Evolutionary conservation across 2,329 filamentous ascomycete genomes (phyloP).

Genomic region (Calonectria hawksworthii): DNA sequence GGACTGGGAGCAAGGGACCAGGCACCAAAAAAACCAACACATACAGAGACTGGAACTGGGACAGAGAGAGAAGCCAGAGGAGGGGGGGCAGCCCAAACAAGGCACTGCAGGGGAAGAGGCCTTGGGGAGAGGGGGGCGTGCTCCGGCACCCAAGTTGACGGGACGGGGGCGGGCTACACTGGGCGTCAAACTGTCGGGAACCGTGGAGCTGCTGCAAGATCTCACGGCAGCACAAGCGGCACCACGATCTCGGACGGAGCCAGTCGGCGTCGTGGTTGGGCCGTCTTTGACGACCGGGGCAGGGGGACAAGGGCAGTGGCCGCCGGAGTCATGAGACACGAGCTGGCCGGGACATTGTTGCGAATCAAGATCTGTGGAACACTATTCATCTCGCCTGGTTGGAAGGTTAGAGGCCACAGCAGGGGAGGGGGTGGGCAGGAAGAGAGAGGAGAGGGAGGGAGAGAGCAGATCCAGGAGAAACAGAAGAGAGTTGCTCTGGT

Average conservation of each 20-base stretch:
- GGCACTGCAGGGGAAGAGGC: background rate
- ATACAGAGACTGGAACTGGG: background rate
- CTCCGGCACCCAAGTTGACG: constrained; percentile 51
- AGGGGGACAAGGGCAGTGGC: constrained; percentile 31
- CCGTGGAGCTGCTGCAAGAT: constrained; percentile 49
- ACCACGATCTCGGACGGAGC: constrained; percentile 48
- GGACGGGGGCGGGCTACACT: constrained; percentile 47
- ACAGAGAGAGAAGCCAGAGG: background rate
- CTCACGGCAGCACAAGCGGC: constrained; percentile 45
- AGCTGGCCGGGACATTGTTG: constrained; percentile 51
- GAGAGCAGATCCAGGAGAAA: too few species aligned
- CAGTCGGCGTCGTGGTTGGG: constrained; percentile 42
- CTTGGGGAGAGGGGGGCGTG: constrained; percentile 17
- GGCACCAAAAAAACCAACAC: constrained; percentile 23
- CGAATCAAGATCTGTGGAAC: constrained; percentile 57
- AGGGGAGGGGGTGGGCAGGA: background rate
- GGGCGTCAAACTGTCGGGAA: constrained; percentile 43
- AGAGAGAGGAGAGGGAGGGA: background rate
- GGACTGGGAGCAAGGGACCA: constrained; percentile 13
- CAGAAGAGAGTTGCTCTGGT: background rate
- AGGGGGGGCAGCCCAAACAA: constrained; percentile 10
- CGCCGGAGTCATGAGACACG: constrained; percentile 43
- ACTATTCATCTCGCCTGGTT: constrained; percentile 54
- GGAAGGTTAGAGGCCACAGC: constrained; percentile 44
- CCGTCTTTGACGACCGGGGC: constrained; percentile 42